Base-by-base conservation (phyloP, 2,329 filamentous ascomycete species). In the Beauveria asiatica region DNA sequence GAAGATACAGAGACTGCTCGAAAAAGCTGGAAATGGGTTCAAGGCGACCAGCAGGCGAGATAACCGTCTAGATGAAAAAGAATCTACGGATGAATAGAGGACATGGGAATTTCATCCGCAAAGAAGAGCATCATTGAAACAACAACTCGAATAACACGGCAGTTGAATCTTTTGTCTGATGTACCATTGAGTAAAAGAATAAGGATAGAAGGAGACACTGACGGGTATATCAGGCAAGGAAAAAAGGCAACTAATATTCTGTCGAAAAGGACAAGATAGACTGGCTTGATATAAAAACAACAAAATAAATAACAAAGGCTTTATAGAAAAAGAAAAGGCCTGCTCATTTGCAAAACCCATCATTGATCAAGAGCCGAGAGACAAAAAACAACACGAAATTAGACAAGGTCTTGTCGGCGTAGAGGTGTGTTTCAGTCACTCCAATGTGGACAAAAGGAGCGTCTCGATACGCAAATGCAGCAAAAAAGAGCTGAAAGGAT, bases 281-380 rank as follows among this genome's bases (percentile, higher is more conserved):
- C 30, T 41, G 54, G 30, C 33, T 57, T 41, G 33, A 19, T 49
- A 41, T 61, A 49, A 39, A 52, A 48, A 57, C 46, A 33, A 30
- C 41, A 25, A 25, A 48, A 53, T 62, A 63, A 10, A 41, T 27
- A 59, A 63, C 62, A 54, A 60, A 56, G 25, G 39, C 13, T 42
- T 48, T 44, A 39, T 53, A 62, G 64, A 65, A 62, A 59, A 66
- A 46, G n/a, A 62, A 42, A 61, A 60, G 63, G 41, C 41, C 37
- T 49, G 42, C 48, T 53, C 13, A 49, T 13, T 23, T 50, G 55
- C 39, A 58, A 50, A 54, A 44, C 46, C 37, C 33, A 54, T 59
- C 44, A 49, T 59, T 7, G 21, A 54, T 16, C 9, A 17, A 17
- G 64, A 67, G 62, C 67, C 62, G 62, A 51, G 65, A 63, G 49